phyloP scores from a whole-genome alignment of 192 early-diverging fungal genomes.

The Coemansia sp. region DNA sequence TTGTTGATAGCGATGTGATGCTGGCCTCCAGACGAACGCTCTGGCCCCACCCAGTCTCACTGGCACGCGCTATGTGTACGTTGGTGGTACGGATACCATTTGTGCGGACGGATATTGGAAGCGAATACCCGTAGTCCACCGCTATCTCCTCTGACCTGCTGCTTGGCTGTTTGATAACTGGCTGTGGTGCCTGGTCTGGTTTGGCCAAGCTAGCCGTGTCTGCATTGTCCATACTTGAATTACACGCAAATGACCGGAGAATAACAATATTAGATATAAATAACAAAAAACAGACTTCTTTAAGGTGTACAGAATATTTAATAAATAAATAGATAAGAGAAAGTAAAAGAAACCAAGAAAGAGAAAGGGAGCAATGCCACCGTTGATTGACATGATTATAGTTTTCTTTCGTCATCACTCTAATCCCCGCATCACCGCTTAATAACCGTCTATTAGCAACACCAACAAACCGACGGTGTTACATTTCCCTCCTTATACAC shows the following conservation, averaged over 20 bases:
- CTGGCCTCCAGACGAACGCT: slow-evolving; percentile 24
- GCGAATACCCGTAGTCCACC: slow-evolving; percentile 23
- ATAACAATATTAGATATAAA: neutral
- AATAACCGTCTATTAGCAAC: no score
- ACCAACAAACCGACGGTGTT: no score
- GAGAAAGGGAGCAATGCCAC: no score
- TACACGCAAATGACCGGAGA: neutral
- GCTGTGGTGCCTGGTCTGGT: slow-evolving; percentile 1
- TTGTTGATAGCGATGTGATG: slow-evolving; percentile 41
- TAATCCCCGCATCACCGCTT: no score
- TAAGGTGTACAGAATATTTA: neutral
- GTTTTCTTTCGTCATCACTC: no score
- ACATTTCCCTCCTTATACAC: no score
- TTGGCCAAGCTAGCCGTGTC: neutral
- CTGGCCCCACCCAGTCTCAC: slow-evolving; percentile 15
- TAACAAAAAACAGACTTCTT: neutral
- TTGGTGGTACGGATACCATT: slow-evolving; percentile 46
- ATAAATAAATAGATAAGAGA: neutral
- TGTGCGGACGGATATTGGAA: slow-evolving; percentile 26
- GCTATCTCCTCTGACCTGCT: slow-evolving; percentile 32
- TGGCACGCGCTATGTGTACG: slow-evolving; percentile 30
- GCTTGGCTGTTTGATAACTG: slow-evolving; percentile 18
- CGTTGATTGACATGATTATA: no score
- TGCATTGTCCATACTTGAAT: slow-evolving; percentile 1
- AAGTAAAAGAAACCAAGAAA: neutral